phyloP scores from a whole-genome alignment of 352 stramenopile species.

The Globisporangium recalcitrans region DNA sequence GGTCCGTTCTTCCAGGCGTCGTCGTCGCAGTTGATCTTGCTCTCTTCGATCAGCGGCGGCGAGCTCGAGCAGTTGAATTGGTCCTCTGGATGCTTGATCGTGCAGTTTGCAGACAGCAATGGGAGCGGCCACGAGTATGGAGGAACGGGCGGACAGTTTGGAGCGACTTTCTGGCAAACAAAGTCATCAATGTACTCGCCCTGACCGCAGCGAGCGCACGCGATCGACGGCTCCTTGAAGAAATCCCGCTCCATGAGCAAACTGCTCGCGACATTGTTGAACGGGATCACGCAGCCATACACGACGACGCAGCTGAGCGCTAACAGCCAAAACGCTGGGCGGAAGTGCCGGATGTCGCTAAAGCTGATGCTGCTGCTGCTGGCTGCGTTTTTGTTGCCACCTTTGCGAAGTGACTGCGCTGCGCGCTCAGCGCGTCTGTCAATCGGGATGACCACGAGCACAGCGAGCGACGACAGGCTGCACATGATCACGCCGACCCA shows the following conservation, averaged over 20 bases:
- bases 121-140: constrained; percentile 73
- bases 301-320: constrained; percentile 88
- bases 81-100: constrained; percentile 52
- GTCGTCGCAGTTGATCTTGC: constrained; percentile 80
- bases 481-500: constrained; percentile 87
- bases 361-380: constrained; percentile 44
- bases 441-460: constrained; percentile 76
- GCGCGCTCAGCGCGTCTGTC: constrained; percentile 57
- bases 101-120: constrained; percentile 65
- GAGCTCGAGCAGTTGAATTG: constrained; percentile 51
- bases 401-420: constrained; percentile 9
- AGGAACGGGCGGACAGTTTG: constrained; percentile 53
- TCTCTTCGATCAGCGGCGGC: constrained; percentile 57
- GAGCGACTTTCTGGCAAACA: constrained; percentile 46
- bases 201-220: constrained; percentile 50
- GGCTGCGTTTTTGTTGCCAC: constrained; percentile 12
- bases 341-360: constrained; percentile 73
- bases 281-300: constrained; percentile 92
- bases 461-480: constrained; percentile 51
- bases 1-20: constrained; percentile 66
- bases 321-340: constrained; percentile 86
- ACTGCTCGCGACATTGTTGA: constrained; percentile 91
- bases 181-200: constrained; percentile 46
- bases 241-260: constrained; percentile 91
- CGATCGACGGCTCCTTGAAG: constrained; percentile 53